Conservation (phyloP, 108 stramenopile genomes). For the Conticribra guillardii region DNA sequence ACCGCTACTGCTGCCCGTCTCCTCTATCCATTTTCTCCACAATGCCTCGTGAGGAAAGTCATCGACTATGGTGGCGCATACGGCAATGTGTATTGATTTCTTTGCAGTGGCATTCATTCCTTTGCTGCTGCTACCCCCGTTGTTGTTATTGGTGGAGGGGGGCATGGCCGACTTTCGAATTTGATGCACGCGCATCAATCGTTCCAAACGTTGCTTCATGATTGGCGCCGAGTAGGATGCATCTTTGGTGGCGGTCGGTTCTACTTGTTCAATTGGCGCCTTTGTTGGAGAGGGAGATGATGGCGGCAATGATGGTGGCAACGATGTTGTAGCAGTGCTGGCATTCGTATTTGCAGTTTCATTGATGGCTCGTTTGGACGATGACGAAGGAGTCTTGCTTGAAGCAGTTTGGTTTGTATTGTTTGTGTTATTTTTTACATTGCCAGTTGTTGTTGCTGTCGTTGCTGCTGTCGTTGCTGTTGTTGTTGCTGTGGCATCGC, state of each 20-base stretch:
- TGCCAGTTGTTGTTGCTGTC: neutral
- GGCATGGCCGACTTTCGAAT: slow-evolving; percentile 24
- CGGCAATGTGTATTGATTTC: slow-evolving; percentile 37
- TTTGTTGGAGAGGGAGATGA: too few relatives aligned
- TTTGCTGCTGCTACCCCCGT: too few relatives aligned
- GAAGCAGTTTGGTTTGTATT: too few relatives aligned
- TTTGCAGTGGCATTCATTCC: too few relatives aligned
- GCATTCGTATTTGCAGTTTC: too few relatives aligned
- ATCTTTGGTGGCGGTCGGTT: slow-evolving; percentile 34
- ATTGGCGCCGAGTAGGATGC: slow-evolving; percentile 34
- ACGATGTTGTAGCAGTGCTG: too few relatives aligned
- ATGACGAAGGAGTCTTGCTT: too few relatives aligned
- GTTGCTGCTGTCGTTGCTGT: neutral
- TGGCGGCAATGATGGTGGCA: too few relatives aligned
- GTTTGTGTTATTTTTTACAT: too few relatives aligned
- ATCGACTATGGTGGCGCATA: slow-evolving; percentile 57
- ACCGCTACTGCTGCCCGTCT: slow-evolving; percentile 20
- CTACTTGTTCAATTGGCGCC: slow-evolving; percentile 1
- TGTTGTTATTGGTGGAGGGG: neutral
- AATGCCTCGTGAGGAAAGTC: slow-evolving; percentile 57
- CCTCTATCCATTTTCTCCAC: slow-evolving; percentile 57
- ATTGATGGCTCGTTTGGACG: too few relatives aligned
- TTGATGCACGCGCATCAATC: slow-evolving; percentile 34
- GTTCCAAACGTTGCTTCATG: slow-evolving; percentile 40
- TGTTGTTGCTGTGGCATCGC: slow-evolving; percentile 35